phyloP scores from a whole-genome alignment of 2,329 filamentous ascomycete genomes.

The Penicillium hordei region DNA sequence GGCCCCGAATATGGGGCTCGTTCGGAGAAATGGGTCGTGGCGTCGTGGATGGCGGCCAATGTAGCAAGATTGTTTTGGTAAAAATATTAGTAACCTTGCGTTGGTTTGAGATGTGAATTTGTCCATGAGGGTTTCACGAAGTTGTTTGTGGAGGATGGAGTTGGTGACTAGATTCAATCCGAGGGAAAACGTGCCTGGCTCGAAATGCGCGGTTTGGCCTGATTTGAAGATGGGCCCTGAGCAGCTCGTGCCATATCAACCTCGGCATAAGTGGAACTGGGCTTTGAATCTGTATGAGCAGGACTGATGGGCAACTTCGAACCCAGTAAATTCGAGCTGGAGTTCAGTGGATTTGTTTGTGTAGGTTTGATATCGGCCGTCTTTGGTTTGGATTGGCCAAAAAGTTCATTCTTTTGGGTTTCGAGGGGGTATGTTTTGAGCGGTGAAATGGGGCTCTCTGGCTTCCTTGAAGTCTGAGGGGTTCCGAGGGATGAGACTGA shows the following conservation, averaged over 20 bases:
- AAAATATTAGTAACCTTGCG: slow-evolving; percentile 7
- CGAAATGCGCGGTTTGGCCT: neutral
- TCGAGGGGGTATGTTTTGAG: neutral
- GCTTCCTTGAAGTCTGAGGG: neutral
- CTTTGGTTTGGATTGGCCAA: neutral
- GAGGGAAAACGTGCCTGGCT: neutral
- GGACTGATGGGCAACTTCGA: slow-evolving; percentile 10
- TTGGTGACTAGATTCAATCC: neutral
- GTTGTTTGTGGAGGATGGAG: neutral
- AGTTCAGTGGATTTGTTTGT: neutral
- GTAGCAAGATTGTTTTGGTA: slow-evolving; percentile 7
- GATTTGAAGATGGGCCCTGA: neutral
- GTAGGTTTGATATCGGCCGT: neutral
- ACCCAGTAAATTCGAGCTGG: neutral
- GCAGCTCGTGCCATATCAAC: neutral
- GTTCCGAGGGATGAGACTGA: neutral
- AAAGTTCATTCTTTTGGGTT: neutral
- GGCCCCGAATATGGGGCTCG: slow-evolving; percentile 18
- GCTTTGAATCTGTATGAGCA: neutral
- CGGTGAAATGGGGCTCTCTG: neutral
- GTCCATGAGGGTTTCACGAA: neutral
- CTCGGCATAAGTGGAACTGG: neutral
- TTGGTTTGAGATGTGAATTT: neutral
- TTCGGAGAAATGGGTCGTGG: slow-evolving; percentile 20
- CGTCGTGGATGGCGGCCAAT: slow-evolving; percentile 13